These are phyloP conservation scores for Pilobolus umbonatus DNA, from an alignment of 192 early-diverging fungal genomes.

Conservation along the genomic window DNA sequence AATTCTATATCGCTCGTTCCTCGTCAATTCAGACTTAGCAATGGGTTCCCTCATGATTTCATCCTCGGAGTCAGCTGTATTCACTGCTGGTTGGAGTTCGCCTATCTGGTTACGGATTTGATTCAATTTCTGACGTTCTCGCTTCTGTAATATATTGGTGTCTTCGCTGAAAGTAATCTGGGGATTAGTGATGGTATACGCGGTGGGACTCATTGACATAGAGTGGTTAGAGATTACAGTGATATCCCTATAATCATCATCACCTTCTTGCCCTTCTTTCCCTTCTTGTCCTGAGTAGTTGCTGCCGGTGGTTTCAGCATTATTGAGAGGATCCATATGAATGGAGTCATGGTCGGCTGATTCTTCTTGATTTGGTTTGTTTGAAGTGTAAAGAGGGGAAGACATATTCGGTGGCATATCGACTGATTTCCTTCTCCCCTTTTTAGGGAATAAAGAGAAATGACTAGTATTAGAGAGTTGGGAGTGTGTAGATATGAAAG, in stretches of 20 bases:
- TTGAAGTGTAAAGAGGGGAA: background rate
- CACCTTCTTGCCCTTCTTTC: too few relatives aligned
- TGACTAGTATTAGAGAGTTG: background rate
- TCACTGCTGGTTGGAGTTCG: background rate
- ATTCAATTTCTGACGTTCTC: conserved; percentile 3
- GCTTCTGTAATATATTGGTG: conserved; percentile 2
- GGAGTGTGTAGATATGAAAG: conserved; percentile 13
- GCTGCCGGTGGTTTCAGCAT: background rate
- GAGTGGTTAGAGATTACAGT: background rate
- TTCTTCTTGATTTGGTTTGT: background rate
- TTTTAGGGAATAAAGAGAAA: conserved; percentile 2
- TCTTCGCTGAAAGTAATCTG: conserved; percentile 9
- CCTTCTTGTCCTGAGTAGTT: background rate
- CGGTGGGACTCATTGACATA: background rate
- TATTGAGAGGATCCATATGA: background rate
- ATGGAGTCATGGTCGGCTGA: background rate
- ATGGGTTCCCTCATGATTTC: conserved; percentile 13
- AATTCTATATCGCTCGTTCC: conserved; percentile 24
- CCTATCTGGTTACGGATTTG: conserved; percentile 1
- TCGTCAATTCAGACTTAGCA: conserved; percentile 18
- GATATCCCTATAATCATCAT: background rate
- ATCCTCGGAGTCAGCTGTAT: background rate
- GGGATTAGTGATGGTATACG: too few relatives aligned
- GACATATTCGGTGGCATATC: background rate
- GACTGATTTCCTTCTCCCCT: background rate